Evolutionary conservation across 2,329 filamentous ascomycete species (phyloP).

Genomic region (Coleophoma cylindrospora): DNA sequence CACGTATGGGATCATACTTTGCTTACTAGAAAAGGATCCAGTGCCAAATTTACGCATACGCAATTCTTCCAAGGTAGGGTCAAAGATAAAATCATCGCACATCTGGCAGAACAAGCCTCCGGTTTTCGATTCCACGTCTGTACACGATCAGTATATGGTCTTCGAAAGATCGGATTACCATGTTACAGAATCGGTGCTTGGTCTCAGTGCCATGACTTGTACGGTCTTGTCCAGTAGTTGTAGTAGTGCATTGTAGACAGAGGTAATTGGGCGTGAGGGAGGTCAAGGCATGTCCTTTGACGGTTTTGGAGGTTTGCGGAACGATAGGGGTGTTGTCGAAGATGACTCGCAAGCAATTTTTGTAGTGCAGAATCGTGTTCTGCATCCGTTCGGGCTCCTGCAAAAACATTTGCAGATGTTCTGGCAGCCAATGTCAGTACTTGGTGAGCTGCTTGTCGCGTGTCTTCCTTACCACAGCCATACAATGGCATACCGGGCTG

Average conservation of each 20-base stretch:
- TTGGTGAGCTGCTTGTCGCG: slow-evolving; percentile 1
- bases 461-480: slow-evolving; percentile 51
- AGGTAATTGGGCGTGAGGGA: slow-evolving; percentile 65
- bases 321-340: slow-evolving; percentile 63
- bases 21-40: slow-evolving; percentile 58
- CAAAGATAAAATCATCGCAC: slow-evolving; percentile 79
- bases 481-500: slow-evolving; percentile 55
- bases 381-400: slow-evolving; percentile 58
- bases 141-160: neutral
- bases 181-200: slow-evolving; percentile 67
- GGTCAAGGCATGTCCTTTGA: slow-evolving; percentile 52
- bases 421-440: slow-evolving; percentile 36
- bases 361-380: slow-evolving; percentile 67
- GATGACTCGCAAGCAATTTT: slow-evolving; percentile 64
- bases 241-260: slow-evolving; percentile 68
- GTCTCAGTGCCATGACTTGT: slow-evolving; percentile 64
- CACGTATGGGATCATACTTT: neutral
- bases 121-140: slow-evolving; percentile 73
- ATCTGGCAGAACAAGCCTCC: slow-evolving; percentile 76
- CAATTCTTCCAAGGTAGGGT: slow-evolving; percentile 73
- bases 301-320: slow-evolving; percentile 57
- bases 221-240: slow-evolving; percentile 61
- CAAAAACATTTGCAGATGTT: slow-evolving; percentile 67
- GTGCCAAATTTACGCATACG: slow-evolving; percentile 65
- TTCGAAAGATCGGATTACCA: neutral